Conservation (phyloP, 805 yeast genomes). For the Yarrowia porcina region DNA sequence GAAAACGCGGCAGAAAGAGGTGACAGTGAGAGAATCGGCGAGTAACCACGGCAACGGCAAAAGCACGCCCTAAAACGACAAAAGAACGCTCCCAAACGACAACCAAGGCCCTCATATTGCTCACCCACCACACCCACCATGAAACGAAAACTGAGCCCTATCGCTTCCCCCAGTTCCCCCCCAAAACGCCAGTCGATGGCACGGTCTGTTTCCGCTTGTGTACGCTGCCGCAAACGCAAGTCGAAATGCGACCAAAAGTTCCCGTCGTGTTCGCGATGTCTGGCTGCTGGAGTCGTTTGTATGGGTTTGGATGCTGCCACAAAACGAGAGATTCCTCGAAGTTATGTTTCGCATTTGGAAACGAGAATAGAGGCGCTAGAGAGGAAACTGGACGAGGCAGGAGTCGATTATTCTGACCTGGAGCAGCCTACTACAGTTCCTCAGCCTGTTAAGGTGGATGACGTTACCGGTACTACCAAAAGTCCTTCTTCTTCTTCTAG, state of each 20-base stretch:
- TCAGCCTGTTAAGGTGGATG: too few species aligned
- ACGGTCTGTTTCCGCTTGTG: slow-evolving; percentile 77
- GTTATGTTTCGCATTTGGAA: slow-evolving; percentile 66
- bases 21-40: too few species aligned
- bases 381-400: neutral
- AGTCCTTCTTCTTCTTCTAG: too few species aligned
- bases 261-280: slow-evolving; percentile 64
- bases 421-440: neutral
- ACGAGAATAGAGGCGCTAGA: slow-evolving; percentile 45
- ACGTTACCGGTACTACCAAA: too few species aligned
- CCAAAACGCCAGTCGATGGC: slow-evolving; percentile 40
- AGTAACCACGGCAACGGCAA: too few species aligned
- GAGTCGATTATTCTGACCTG: neutral
- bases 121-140: neutral
- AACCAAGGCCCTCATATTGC: too few species aligned
- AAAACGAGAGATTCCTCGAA: slow-evolving; percentile 77
- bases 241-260: slow-evolving; percentile 64
- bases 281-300: slow-evolving; percentile 66
- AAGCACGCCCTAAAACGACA: too few species aligned
- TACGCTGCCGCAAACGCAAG: slow-evolving; percentile 69
- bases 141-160: neutral
- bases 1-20: too few species aligned
- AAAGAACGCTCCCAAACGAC: too few species aligned
- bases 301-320: slow-evolving; percentile 85
- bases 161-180: neutral